These are phyloP conservation scores for Papiliotrema nemorosa DNA, from an alignment of 1,284 basidiomycete genomes.

Conservation along the genomic window DNA sequence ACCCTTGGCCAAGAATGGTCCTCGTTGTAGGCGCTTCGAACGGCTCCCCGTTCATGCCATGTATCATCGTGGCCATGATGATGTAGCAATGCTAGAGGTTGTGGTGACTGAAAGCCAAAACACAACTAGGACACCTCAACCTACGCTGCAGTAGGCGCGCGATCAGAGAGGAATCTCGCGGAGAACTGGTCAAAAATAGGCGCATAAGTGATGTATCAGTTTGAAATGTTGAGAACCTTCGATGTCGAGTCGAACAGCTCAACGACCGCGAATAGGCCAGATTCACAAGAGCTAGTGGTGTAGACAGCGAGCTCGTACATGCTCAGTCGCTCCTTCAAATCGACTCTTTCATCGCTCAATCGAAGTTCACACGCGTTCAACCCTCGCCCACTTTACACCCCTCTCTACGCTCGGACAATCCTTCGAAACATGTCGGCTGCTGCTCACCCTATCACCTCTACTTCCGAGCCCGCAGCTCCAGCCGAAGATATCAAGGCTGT, in stretches of 20 bases:
- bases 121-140: too few species aligned
- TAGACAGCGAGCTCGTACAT: slow-evolving; percentile 11
- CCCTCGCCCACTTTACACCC: neutral
- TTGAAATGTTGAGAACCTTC: too few species aligned
- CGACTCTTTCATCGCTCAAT: neutral
- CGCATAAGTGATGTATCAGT: too few species aligned
- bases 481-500: slow-evolving; percentile 28
- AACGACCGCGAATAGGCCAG: too few species aligned
- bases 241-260: too few species aligned
- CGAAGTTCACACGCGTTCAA: neutral
- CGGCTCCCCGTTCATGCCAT: neutral
- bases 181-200: too few species aligned
- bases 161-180: too few species aligned
- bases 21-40: slow-evolving; percentile 9
- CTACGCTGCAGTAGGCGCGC: neutral
- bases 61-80: neutral
- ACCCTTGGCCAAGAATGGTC: slow-evolving; percentile 40
- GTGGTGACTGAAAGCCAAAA: too few species aligned
- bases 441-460: slow-evolving; percentile 46
- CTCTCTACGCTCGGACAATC: too few species aligned
- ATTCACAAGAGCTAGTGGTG: too few species aligned
- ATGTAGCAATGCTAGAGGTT: too few species aligned
- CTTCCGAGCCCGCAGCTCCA: slow-evolving; percentile 33
- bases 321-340: slow-evolving; percentile 9
- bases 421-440: slow-evolving; percentile 37